Base-by-base conservation (phyloP, 495 filamentous ascomycete genomes). In the Trichoderma gamsii region DNA sequence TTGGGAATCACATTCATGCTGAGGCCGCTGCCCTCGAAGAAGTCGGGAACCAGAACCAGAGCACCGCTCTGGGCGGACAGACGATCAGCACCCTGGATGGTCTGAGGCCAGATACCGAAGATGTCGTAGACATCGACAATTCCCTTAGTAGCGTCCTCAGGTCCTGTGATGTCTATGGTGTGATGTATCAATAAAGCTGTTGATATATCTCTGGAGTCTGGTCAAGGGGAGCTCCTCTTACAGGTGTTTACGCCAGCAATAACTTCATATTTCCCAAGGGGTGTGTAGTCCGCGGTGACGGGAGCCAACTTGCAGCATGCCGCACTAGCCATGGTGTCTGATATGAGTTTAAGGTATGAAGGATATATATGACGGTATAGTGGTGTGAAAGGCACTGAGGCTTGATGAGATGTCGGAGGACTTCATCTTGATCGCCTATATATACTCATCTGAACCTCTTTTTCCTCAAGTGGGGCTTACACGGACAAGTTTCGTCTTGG, bases 11-110 rank as follows among this genome's bases (percentile, higher is more conserved):
- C 67, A 9, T 74, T 73, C 32, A 68, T 70, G 3, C 76, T 56
- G 32, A 76, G 73, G 0, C 70, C 66, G 6, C 75, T 71, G 23
- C 82, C 82, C 3, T 78, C 64, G 71, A 83, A 81, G 68, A 83
- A 81, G 66, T 85, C 82, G 6, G 82, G 82, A 21, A 84, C 68
- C 6, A 84, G 66, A 12, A 61, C 56, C 3, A 61, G 9, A n/a
- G n/a, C 15, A 8, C 56, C 56, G 6, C 23, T 61, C 23, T 29
- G 56, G 16, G 56, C 56, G 27, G 56, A 27, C 9, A 61, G 56
- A 32, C 56, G 56, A 8, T 61, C 13, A 83, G 76, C 76, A 41
- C 76, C 76, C 66, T 76, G 74, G 12, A 76, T 51, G 9, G 73
- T 71, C 56, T 76, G 74, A 1, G 74, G 72, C 27, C 70, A 63